Evolutionary conservation across 2,329 filamentous ascomycete species (phyloP).

Genomic region (Cryphonectria radicalis): DNA sequence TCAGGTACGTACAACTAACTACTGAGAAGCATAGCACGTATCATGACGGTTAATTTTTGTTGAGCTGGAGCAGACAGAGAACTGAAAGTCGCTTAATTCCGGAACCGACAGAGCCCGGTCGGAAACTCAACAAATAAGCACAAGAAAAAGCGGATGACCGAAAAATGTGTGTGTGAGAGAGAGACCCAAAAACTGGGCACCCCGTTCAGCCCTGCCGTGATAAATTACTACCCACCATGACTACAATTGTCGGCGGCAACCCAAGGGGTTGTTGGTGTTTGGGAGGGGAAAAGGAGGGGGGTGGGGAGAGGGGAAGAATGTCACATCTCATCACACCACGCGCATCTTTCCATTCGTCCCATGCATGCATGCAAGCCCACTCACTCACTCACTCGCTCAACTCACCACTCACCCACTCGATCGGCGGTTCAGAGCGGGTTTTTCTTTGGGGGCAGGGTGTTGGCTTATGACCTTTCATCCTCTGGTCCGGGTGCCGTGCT

Average conservation of each 20-base stretch:
- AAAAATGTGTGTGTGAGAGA: background rate
- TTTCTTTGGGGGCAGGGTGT: background rate
- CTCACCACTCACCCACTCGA: background rate
- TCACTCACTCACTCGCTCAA: background rate
- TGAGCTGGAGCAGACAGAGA: background rate
- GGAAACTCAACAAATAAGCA: conserved; percentile 1
- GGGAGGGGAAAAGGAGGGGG: background rate
- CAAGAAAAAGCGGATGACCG: background rate
- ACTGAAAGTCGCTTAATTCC: background rate
- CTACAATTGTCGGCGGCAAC: background rate
- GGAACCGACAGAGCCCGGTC: background rate
- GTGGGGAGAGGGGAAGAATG: background rate
- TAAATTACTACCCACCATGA: background rate
- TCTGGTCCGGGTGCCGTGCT: background rate
- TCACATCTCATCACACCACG: background rate
- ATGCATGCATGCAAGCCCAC: background rate
- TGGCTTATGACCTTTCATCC: background rate
- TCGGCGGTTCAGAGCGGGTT: background rate
- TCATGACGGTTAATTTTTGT: background rate
- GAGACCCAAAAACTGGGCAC: background rate
- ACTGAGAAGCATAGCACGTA: background rate
- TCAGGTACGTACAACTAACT: background rate
- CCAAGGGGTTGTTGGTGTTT: background rate
- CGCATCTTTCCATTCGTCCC: background rate
- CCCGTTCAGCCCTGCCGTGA: conserved; percentile 12